Conservation (phyloP, 1,284 basidiomycete genomes). For the Mycosarcoma mackinlayi region DNA sequence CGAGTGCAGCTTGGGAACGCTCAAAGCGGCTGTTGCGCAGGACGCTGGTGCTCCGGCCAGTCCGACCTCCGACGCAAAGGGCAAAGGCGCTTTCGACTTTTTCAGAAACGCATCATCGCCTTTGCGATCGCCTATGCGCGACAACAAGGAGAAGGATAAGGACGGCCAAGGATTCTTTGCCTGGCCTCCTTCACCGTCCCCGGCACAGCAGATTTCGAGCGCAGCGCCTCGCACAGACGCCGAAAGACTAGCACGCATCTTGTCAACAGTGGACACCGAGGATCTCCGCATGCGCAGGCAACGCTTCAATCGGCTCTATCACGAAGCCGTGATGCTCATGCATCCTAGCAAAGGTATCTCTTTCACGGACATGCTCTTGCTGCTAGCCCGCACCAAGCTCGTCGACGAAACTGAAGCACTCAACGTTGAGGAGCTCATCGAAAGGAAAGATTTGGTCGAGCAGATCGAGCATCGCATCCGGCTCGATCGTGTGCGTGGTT, state of each 20-base stretch:
- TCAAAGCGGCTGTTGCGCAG: constrained; percentile 24
- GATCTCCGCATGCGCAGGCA: constrained; percentile 56
- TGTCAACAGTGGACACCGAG: constrained; percentile 33
- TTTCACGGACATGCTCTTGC: constrained; percentile 87
- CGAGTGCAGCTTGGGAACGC: constrained; percentile 33
- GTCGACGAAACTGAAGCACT: constrained; percentile 77
- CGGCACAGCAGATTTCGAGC: neutral
- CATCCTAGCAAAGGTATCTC: constrained; percentile 77
- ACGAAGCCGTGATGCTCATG: constrained; percentile 71
- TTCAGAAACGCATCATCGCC: constrained; percentile 36
- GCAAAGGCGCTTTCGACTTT: constrained; percentile 32
- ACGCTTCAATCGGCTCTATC: constrained; percentile 65
- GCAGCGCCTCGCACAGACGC: constrained; percentile 21
- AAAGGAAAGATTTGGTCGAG: constrained; percentile 55
- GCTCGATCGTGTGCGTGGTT: constrained; percentile 58
- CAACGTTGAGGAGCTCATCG: constrained; percentile 62
- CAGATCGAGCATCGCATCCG: constrained; percentile 58
- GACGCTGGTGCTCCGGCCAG: constrained; percentile 6
- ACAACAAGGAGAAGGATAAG: constrained; percentile 11
- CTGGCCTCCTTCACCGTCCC: constrained; percentile 27
- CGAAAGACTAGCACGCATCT: constrained; percentile 26
- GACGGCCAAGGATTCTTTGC: constrained; percentile 22
- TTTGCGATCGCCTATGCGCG: constrained; percentile 33
- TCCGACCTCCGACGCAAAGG: constrained; percentile 12
- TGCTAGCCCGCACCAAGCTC: constrained; percentile 90